Base-by-base conservation (phyloP, 805 yeast genomes). In the Saccharomycopsis synnaedendra region DNA sequence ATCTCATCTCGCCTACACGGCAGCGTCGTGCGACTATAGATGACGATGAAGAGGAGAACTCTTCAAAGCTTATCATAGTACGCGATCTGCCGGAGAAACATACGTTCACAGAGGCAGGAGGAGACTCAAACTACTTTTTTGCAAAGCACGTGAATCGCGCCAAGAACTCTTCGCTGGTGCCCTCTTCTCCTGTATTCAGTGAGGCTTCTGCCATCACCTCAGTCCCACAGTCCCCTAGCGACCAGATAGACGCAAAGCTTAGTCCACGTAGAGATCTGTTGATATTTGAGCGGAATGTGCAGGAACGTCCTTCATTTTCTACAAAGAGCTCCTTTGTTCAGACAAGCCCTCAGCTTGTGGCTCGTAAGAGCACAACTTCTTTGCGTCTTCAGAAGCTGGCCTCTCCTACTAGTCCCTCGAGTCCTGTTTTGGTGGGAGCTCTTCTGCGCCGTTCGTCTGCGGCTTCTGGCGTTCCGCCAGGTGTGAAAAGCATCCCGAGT, bases 251-350 rank as follows among this genome's bases (percentile, higher is more conserved):
- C 30, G 31, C 27, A 9, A 43, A 45, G 5, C 5, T 44, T 28
- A 32, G 34, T 11, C 8, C 6, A 19, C 19, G 19, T 19, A 19
- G 19, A 19, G 19, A 19, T 19, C 42, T 49, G 11, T 39, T 51
- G 32, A 51, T 51, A 29, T 51, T 51, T 39, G 54, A 51, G 41
- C 37, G 54, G 35, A 51, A 48, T 32, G 54, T 51, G 8, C 54
- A 51, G 34, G 54, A 51, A 42, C 52, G 38, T 11, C 54, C 54
- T 9, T n/a, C 45, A 5, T 44, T 51, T 29, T 47, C 51, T 9
- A 38, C 51, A 42, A 44, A 44, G 19, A 48, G 44, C 28, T 51
- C 54, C 4, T 46, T 32, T 34, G 32, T 48, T 6, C 47, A 32
- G 10, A 19, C 29, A n/a, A n/a, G 32, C 2, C 37, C 29, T 28